Evolutionary conservation across 2,329 filamentous ascomycete species (phyloP).

Genomic region (Colletotrichum gloeosporioides): DNA sequence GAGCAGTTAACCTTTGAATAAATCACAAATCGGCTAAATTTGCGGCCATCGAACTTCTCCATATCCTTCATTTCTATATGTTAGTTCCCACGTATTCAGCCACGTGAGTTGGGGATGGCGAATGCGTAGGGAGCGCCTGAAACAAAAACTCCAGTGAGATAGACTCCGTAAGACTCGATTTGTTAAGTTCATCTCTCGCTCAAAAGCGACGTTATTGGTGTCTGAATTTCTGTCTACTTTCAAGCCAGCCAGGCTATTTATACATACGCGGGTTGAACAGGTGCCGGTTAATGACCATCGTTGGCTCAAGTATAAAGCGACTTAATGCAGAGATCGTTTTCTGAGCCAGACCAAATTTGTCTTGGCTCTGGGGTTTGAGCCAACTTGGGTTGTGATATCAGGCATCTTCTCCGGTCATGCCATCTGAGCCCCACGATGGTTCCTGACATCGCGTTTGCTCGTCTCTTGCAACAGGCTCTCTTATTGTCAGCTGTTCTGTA

Average conservation of each 20-base stretch:
- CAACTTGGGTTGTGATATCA: not conserved
- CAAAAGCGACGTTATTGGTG: not conserved
- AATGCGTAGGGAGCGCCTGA: not conserved
- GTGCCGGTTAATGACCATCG: not conserved
- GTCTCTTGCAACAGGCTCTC: not conserved
- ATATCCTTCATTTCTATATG: rapidly evolving
- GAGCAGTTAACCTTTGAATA: rapidly evolving
- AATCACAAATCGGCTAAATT: too few relatives aligned
- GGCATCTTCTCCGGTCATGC: not conserved
- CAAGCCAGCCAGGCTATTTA: not conserved
- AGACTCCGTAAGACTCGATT: not conserved
- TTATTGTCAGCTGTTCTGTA: not conserved
- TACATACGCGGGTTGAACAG: not conserved
- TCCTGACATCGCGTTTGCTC: not conserved
- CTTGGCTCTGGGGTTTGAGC: not conserved
- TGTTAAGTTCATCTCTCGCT: not conserved
- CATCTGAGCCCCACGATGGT: not conserved
- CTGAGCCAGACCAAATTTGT: not conserved
- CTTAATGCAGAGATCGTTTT: rapidly evolving
- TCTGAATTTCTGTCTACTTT: not conserved
- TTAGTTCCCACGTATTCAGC: not conserved
- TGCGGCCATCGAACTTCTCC: rapidly evolving
- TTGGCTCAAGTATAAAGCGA: not conserved
- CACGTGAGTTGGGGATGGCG: rapidly evolving
- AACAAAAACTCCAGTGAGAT: not conserved